phyloP scores from a whole-genome alignment of 2,329 filamentous ascomycete species.

The Fusarium sp. region DNA sequence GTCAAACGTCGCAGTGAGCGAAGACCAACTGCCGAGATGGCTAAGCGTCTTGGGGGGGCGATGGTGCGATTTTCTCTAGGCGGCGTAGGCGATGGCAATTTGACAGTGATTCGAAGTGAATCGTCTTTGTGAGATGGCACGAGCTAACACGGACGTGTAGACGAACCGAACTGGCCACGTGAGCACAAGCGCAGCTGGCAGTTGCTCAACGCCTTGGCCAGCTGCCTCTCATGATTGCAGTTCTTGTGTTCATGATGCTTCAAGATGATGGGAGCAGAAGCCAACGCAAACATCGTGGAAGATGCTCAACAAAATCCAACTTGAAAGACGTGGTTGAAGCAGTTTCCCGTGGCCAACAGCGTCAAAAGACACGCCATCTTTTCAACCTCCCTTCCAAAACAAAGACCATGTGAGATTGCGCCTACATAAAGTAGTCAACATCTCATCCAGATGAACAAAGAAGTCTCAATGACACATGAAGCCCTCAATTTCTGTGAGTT shows the following conservation, averaged over 20 bases:
- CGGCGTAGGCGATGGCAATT: background rate
- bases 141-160: background rate
- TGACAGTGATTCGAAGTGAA: background rate
- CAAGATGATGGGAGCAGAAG: background rate
- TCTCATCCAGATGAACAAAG: background rate
- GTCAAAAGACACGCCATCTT: background rate
- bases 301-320: background rate
- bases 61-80: background rate
- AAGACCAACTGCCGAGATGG: slow-evolving; percentile 26
- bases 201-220: background rate
- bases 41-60: background rate
- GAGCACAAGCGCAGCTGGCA: background rate
- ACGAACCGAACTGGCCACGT: background rate
- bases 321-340: background rate
- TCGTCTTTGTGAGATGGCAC: background rate
- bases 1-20: slow-evolving; percentile 15
- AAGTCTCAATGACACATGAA: background rate
- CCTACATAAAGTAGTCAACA: background rate
- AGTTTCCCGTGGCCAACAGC: background rate
- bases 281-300: background rate
- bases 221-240: background rate
- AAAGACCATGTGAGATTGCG: background rate
- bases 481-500: background rate
- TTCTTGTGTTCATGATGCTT: background rate
- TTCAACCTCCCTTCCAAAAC: background rate